Percentiles rank a stretch among this genome's conserved stretches.
Conservation (phyloP, 1,284 basidiomycete species). For the Microstroma glucosiphilum region DNA sequence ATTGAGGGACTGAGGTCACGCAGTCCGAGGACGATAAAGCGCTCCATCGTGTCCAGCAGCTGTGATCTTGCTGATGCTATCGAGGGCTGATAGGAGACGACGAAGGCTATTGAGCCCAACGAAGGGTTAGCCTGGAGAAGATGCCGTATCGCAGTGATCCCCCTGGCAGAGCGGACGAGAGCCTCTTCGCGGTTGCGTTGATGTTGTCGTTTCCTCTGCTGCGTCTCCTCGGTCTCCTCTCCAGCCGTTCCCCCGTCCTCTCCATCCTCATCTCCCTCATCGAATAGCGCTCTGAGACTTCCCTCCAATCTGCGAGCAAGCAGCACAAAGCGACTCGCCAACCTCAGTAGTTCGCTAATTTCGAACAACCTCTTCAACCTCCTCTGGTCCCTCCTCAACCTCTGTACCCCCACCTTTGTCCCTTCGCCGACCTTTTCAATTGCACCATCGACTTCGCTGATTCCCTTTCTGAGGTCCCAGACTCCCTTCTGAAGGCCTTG, state of each 20-base stretch:
- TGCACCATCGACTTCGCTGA: background rate
- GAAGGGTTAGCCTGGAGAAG: background rate
- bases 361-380: background rate
- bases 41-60: constrained; percentile 25
- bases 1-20: constrained; percentile 55
- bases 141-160: background rate
- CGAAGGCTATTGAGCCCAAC: background rate
- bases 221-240: background rate
- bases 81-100: constrained; percentile 1
- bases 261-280: background rate
- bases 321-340: background rate
- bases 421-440: background rate
- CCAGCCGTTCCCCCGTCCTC: background rate
- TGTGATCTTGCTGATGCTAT: background rate
- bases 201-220: background rate
- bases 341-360: background rate
- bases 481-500: background rate
- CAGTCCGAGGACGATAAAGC: constrained; percentile 37
- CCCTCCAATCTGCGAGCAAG: background rate
- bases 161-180: background rate
- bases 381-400: background rate
- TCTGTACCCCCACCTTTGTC: background rate
- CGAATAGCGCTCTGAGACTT: background rate
- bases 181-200: background rate
- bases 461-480: background rate